Base-by-base conservation (phyloP, 2,329 filamentous ascomycete genomes). In the Rugonectria rugulosa region DNA sequence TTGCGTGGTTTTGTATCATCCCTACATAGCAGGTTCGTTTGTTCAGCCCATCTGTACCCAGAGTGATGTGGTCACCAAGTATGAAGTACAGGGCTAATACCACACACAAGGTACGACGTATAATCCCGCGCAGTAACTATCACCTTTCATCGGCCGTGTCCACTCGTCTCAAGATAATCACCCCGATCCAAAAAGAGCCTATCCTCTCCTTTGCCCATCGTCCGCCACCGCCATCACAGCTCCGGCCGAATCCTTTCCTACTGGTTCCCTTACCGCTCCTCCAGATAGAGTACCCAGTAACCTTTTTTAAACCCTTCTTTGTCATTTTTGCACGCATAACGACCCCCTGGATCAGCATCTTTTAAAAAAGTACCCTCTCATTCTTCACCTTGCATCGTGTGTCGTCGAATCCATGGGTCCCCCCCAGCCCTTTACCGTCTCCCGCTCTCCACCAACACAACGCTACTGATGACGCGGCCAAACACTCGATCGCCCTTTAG, bases 401-500 rank as follows among this genome's bases (percentile, higher is more conserved):
- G 29, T 32, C 29, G 12, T 32, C 7, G 29, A 32, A 31, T 5
- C 34, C 31, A 21, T 27, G 34, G 31, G 17, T 36, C 31, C 43
- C 23, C 23, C 36, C 46, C 26, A 27, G 36, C 36, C 38, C 17
- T 14, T n/a, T 19, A 17, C 20, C 27, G 21, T 29, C 26, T 50
- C 37, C 46, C 38, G 36, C 46, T 29, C 21, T 50, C 38, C 38
- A 41, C 38, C 23, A 20, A 2, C 38, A 41, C 24, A 21, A 24
- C 38, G 38, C 20, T 38, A 38, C 19, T n/a, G 46, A 41, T 50
- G 46, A 50, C 46, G 46, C 46, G 46, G 46, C 46, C 26, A 42
- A 42, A 37, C 37, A 42, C 29, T 34, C n/a, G 46, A 42, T 50
- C 46, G 46, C 42, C 46, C 17, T 32, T 19, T 32, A 47, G 19